Evolutionary conservation across 495 filamentous ascomycete species (phyloP), one percentile per base, ranked within the genome.

Genomic region (Parathielavia appendiculata): DNA sequence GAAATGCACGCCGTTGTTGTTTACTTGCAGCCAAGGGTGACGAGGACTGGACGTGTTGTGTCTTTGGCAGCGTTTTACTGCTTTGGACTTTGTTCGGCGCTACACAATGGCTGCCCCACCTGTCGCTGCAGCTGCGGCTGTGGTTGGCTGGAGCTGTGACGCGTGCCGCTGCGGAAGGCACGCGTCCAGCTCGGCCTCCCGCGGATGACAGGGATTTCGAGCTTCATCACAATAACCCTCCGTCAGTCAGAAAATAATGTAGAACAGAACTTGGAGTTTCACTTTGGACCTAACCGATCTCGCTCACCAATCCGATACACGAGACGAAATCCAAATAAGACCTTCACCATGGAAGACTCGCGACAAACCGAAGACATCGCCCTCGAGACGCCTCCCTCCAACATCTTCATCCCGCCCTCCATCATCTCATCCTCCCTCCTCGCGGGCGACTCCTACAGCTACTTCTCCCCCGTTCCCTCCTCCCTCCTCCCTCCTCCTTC

Each of bases 391-490:
- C 75, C 85, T 48, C 58, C 77, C 14, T 62, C 76, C 60, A 70
- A 79, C 59, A 72, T 85, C 67, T 90, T 96, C 79, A 81, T 90
- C 66, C 82, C 89, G 36, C 91, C 93, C 14, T 95, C 89, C 41
- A 83, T 98, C 66, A 66, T 86, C 74, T 70, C 65, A 44, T 41
- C 71, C 36, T 66, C 73, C 44, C 78, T 96, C 62, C 76, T 91
- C 58, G 65, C 80, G 43, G 92, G 91, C 66, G 76, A 79, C 11
- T 89, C 91, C 57, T 95, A 96, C 72, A 83, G 88, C n/a, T 81
- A 96, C 72, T 90, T 86, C 74, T 92, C 91, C 4, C 76, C 85
- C 4, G 79, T 90, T 4, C 89, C 83, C 5, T 74, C 82, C 0
- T 55, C 73, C 13, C 71, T 82, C 47, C 73, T 81, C 16, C 60